Conservation (phyloP, 306 rosid species). For the Fragaria vesca region DNA sequence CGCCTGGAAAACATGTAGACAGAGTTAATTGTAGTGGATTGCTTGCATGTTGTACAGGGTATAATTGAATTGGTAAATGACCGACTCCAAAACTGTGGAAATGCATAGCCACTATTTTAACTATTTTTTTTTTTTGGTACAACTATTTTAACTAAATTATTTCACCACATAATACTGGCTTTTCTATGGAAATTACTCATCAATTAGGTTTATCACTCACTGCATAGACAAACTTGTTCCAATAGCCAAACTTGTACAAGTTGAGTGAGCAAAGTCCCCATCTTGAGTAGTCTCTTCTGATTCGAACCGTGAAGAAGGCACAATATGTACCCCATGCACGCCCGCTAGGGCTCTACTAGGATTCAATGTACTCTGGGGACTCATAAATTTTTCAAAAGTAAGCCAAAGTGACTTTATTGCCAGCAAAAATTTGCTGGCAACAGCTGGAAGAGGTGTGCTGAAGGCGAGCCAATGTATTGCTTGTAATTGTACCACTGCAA, state of each 20-base stretch:
- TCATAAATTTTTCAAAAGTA: constrained; percentile 40
- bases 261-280: constrained; percentile 36
- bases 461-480: constrained; percentile 25
- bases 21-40: constrained; percentile 21
- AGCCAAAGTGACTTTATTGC: constrained; percentile 38
- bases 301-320: constrained; percentile 53
- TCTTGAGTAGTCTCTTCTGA: constrained; percentile 49
- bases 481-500: constrained; percentile 31
- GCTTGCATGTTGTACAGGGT: background rate
- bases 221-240: constrained; percentile 62
- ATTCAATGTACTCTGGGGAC: constrained; percentile 36
- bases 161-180: background rate
- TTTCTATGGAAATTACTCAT: background rate
- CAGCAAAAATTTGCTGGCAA: constrained; percentile 80
- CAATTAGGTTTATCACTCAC: constrained; percentile 54
- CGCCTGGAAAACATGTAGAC: constrained; percentile 50
- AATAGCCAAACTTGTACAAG: constrained; percentile 39
- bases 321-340: constrained; percentile 71
- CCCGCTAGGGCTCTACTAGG: constrained; percentile 64
- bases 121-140: background rate
- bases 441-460: constrained; percentile 30
- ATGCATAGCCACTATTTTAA: background rate
- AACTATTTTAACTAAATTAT: background rate
- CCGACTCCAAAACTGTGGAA: background rate
- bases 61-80: background rate